Evolutionary conservation across 2,329 filamentous ascomycete species (phyloP).

Genomic region (Xylariaceae sp.): DNA sequence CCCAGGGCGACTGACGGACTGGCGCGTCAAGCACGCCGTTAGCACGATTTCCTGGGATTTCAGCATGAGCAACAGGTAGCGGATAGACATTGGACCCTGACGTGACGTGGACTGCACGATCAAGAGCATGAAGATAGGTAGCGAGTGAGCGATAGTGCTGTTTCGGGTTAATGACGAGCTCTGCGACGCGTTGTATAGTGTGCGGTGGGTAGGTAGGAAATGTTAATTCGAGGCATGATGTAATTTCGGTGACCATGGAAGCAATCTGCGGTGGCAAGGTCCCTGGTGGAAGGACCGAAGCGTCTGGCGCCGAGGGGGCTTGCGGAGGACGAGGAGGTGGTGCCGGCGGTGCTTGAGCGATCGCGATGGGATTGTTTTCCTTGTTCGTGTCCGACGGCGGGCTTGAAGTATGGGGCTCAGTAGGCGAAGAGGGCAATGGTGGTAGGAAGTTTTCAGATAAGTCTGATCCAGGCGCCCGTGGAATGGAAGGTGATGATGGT

Average conservation of each 20-base stretch:
- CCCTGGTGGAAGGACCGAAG: slow-evolving; percentile 32
- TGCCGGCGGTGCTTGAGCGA: background rate
- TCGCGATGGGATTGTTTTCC: slow-evolving; percentile 48
- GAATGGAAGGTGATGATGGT: slow-evolving; percentile 28
- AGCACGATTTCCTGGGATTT: slow-evolving; percentile 47
- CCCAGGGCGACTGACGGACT: slow-evolving; percentile 33
- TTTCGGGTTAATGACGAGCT: slow-evolving; percentile 72
- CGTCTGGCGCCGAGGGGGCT: slow-evolving; percentile 30
- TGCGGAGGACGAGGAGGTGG: slow-evolving; percentile 24
- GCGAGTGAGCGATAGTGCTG: slow-evolving; percentile 76
- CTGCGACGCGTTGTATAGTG: slow-evolving; percentile 85
- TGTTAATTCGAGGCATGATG: slow-evolving; percentile 52
- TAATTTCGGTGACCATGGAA: slow-evolving; percentile 57
- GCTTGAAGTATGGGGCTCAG: slow-evolving; percentile 31
- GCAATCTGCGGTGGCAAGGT: slow-evolving; percentile 59
- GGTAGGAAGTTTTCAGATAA: slow-evolving; percentile 40
- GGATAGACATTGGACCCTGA: slow-evolving; percentile 77
- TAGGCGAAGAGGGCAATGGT: slow-evolving; percentile 42
- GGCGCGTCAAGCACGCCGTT: slow-evolving; percentile 57
- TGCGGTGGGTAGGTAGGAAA: slow-evolving; percentile 79
- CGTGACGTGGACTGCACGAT: slow-evolving; percentile 85
- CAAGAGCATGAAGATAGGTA: slow-evolving; percentile 82
- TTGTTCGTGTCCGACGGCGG: slow-evolving; percentile 59
- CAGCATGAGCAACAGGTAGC: slow-evolving; percentile 61
- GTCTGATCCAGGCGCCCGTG: slow-evolving; percentile 33